Evolutionary conservation across 2,329 filamentous ascomycete genomes (phyloP).

Genomic region (Penicillium carneum): DNA sequence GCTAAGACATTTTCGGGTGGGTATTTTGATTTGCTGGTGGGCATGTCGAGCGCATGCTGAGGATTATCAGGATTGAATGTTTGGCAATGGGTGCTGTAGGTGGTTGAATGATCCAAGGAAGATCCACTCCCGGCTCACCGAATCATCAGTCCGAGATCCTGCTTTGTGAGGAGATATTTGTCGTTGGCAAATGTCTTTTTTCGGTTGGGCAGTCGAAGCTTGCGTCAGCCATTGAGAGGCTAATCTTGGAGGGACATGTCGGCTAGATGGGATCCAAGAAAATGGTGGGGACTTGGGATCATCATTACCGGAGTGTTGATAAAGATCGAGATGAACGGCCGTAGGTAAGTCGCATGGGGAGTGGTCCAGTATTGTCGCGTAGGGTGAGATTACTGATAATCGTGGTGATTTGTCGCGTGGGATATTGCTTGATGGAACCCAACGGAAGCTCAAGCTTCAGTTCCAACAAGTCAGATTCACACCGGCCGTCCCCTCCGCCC

Average conservation of each 20-base stretch:
- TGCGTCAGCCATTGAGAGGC: background rate
- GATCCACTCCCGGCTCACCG: background rate
- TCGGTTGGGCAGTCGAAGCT: background rate
- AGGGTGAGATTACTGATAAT: slow-evolving; percentile 1
- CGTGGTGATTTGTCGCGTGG: background rate
- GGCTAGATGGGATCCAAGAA: background rate
- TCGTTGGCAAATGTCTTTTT: background rate
- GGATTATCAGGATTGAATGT: background rate
- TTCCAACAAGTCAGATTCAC: slow-evolving; percentile 15
- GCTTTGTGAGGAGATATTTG: background rate
- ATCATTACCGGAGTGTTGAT: background rate
- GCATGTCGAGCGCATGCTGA: background rate
- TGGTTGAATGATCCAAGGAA: background rate
- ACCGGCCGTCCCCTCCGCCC: background rate
- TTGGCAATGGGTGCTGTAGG: background rate
- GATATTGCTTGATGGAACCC: slow-evolving; percentile 9
- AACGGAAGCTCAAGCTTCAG: background rate
- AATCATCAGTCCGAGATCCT: background rate
- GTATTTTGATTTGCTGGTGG: background rate
- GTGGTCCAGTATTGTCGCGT: slow-evolving; percentile 6
- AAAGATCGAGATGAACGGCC: background rate
- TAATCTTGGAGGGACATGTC: background rate
- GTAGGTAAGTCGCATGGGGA: background rate
- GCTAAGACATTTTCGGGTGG: background rate
- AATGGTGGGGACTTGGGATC: background rate